phyloP scores from a whole-genome alignment of 2,329 filamentous ascomycete genomes.

The Pestalotiopsis sp. region DNA sequence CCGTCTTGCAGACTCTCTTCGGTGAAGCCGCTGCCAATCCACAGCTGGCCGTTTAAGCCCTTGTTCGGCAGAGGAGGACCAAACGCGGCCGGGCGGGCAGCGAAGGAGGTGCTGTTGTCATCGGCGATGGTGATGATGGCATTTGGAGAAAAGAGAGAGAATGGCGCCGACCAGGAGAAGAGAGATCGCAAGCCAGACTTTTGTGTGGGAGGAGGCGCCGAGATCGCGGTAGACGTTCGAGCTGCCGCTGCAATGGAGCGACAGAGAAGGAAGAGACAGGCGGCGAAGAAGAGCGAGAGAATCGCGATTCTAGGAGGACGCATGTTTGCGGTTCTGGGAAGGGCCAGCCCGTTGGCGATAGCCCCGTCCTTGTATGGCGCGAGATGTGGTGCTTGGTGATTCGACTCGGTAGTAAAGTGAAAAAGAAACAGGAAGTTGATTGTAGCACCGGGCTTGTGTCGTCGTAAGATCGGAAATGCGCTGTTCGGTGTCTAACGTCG shows the following conservation, averaged over 20 bases:
- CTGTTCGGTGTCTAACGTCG: constrained; percentile 3
- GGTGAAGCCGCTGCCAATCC: constrained; percentile 90
- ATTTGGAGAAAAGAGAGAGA: constrained; percentile 91
- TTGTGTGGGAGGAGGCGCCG: constrained; percentile 29
- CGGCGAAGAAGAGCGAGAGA: constrained; percentile 55
- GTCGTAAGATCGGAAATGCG: background rate
- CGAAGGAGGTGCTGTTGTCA: constrained; percentile 97
- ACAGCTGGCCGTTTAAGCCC: constrained; percentile 86
- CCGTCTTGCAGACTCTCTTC: constrained; percentile 72
- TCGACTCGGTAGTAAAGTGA: background rate
- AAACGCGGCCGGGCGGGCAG: constrained; percentile 91
- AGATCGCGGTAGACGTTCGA: constrained; percentile 28
- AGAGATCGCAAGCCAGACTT: constrained; percentile 56
- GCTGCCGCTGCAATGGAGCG: constrained; percentile 50
- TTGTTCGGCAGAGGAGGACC: constrained; percentile 75
- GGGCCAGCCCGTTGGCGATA: background rate
- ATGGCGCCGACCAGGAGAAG: constrained; percentile 74
- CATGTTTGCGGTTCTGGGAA: constrained; percentile 41
- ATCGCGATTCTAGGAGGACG: constrained; percentile 57
- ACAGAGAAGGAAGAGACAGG: constrained; percentile 57
- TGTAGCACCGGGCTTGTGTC: background rate
- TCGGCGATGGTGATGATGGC: constrained; percentile 95
- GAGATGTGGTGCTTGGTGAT: background rate
- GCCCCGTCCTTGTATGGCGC: background rate
- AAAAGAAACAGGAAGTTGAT: background rate